Base-by-base conservation (phyloP, 345 rosid genomes). In the Salix caprea region DNA sequence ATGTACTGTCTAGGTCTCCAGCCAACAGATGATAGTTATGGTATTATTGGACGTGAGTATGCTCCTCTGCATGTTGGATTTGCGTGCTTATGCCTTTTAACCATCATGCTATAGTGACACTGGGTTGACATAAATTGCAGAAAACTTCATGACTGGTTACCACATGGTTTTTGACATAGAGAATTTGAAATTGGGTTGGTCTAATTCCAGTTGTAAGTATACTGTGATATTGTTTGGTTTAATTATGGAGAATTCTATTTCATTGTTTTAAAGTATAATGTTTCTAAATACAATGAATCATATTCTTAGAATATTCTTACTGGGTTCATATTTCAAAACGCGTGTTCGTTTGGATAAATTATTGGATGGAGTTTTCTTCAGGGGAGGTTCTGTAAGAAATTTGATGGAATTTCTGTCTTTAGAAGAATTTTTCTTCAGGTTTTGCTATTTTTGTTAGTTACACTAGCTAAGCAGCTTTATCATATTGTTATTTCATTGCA, bases 141-240 rank as follows among this genome's bases (percentile, higher is more conserved):
- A 92, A 85, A 92, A 94, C 86, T 88, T 89, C 88, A 89, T 94
- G 97, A 82, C 82, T 1, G 94, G 97, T 40, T 90, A 92, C 60
- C 84, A 84, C 36, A 77, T 94, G 73, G 97, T 94, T 71, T 94
- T 92, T 82, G 94, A 94, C 77, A 86, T 91, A 76, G 98, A 92
- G 80, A 87, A 87, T 79, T 75, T 91, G 87, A 92, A 85, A 88
- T 84, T 92, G 70, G 91, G 93, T 64, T 94, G 98, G 98, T 94
- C 98, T 52, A 76, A 30, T 15, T 94, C 97, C 28, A 84, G 85
- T 65, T 94, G 98, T 94, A 82, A 91, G 96, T 79, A 14, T 64
- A 30, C 34, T 6, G 8, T n/a, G 23, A 39, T 26, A 34, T 18
- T 36, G 36, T 66, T 37, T 60, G 19, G 28, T 73, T n/a, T 71